Evolutionary conservation across 139 green algal genomes (phyloP), one percentile per base, ranked within the genome.

Genomic region (Picochlorum costavermella): DNA sequence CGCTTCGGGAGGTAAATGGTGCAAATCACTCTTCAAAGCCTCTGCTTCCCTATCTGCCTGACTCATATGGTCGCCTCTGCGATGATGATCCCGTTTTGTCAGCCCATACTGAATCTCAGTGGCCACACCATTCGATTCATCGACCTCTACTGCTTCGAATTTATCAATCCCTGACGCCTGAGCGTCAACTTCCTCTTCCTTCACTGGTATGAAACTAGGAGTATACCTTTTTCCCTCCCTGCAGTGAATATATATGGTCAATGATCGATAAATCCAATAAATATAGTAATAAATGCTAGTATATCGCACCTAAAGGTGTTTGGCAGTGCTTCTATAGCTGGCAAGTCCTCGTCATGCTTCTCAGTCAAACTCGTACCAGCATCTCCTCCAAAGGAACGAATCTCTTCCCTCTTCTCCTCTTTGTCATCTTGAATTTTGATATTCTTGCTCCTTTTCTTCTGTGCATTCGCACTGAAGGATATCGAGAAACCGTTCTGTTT

Each of bases 111-210:
- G 63, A 48, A 76, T 63, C 6, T 63, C 33, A 43, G 65, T 30
- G 43, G 73, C 62, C 8, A 0, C 12, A 40, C 51, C 59, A 20
- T 63, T 56, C 30, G 43, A 59, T 14, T 57, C 59, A 51, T 77
- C 60, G n/a, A 70, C 62, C 28, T 23, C 65, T 20, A 65, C 71
- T 13, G 37, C 50, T 57, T 77, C 64, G 57, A 77, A 77, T 23
- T 77, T 73, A 30, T 73, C 43, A 14, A 77, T 77, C 17, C 71
- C 63, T 63, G 2, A 40, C 11, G 6, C 33, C 33, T 40, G 33
- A 40, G 33, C 8, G 8, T 69, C 53, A 2, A 65, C 48, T 36
- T 68, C 61, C 23, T 70, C 69, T 4, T 44, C 56, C 0, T 45
- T 56, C 2, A 71, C 57, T 6, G 72, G 72, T n/a, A 79, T 26